These are phyloP conservation scores for Eimeria acervulina DNA, from an alignment of 169 alveolate species.

Conservation along the genomic window DNA sequence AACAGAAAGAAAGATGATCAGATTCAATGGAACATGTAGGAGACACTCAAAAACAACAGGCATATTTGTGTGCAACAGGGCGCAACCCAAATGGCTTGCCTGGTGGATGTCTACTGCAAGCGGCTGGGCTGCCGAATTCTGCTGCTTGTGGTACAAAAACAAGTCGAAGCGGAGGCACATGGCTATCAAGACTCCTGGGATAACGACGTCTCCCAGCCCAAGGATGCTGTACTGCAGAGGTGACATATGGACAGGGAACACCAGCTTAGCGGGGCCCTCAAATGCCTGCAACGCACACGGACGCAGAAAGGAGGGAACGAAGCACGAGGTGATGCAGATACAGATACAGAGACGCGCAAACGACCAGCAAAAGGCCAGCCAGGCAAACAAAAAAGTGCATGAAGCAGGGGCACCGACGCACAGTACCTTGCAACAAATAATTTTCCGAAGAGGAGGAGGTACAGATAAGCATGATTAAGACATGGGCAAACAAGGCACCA, in stretches of 20 bases:
- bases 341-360: neutral
- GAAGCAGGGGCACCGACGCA: too few species aligned
- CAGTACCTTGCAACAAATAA: too few species aligned
- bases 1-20: neutral
- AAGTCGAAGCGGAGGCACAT: constrained; percentile 93
- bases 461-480: neutral
- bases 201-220: constrained; percentile 97
- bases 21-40: too few species aligned
- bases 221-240: constrained; percentile 92
- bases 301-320: neutral
- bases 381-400: neutral
- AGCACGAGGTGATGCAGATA: neutral
- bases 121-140: constrained; percentile 11
- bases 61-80: too few species aligned
- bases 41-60: too few species aligned
- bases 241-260: constrained; percentile 91
- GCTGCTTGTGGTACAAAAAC: constrained; percentile 70
- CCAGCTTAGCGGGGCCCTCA: constrained; percentile 96
- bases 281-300: constrained; percentile 82
- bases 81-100: constrained; percentile 50
- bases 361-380: neutral
- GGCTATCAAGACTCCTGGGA: constrained; percentile 96
- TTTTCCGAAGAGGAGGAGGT: too few species aligned
- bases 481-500: too few species aligned
- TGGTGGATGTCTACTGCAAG: constrained; percentile 71